These are phyloP conservation scores for Citrus glauca DNA, from an alignment of 345 rosid genomes.

Conservation along the genomic window DNA sequence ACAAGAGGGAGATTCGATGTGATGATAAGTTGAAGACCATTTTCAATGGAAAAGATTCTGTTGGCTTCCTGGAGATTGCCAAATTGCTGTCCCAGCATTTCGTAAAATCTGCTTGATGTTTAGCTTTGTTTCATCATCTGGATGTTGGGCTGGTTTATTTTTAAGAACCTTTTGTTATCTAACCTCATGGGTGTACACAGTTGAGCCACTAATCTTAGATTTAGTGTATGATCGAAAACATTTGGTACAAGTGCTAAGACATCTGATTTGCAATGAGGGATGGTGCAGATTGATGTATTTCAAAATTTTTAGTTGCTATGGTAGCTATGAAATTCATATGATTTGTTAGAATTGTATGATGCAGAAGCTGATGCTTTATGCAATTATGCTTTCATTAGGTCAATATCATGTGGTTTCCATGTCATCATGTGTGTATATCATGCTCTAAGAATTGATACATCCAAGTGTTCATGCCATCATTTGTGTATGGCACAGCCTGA, in stretches of 20 bases:
- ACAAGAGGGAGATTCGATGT: conserved; percentile 28
- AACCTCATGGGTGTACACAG: neutral
- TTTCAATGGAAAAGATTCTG: conserved; percentile 26
- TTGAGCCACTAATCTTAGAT: neutral
- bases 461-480: no score
- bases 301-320: neutral
- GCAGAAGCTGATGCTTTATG: neutral
- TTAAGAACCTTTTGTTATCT: neutral
- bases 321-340: neutral
- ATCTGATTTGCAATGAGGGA: neutral
- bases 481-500: no score
- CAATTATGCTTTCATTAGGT: neutral
- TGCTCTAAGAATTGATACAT: no score
- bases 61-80: conserved; percentile 31
- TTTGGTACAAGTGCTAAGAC: neutral
- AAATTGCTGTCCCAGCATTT: conserved; percentile 31
- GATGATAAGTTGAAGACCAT: conserved; percentile 31
- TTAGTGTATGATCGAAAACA: neutral
- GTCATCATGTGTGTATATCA: neutral
- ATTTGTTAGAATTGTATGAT: neutral
- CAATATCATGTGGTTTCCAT: neutral
- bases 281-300: neutral
- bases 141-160: neutral
- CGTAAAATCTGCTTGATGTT: conserved; percentile 15
- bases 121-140: neutral